These are phyloP conservation scores for Astragalus membranaceus DNA, from an alignment of 306 rosid genomes.

Conservation along the genomic window DNA sequence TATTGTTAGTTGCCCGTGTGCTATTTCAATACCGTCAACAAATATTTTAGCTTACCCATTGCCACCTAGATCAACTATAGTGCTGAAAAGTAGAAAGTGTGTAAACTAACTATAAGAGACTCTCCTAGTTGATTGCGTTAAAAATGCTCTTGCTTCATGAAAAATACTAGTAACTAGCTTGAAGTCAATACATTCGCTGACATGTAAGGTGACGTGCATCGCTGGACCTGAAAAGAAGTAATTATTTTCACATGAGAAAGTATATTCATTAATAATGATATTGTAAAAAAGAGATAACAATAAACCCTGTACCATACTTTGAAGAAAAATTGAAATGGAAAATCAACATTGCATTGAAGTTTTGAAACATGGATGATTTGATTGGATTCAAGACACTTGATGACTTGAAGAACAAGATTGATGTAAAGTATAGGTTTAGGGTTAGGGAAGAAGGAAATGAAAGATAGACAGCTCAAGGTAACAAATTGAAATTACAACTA, in stretches of 20 bases:
- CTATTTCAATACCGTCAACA: too few species aligned
- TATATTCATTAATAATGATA: too few species aligned
- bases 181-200: constrained; percentile 44
- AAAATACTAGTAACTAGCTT: constrained; percentile 22
- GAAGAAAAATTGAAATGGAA: not conserved
- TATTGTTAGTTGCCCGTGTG: too few species aligned
- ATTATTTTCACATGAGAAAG: too few species aligned
- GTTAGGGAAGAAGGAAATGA: not conserved
- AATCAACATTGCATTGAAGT: not conserved
- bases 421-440: not conserved
- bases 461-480: not conserved
- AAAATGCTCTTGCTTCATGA: not conserved
- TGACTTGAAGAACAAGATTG: not conserved
- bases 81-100: too few species aligned
- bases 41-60: too few species aligned
- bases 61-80: too few species aligned
- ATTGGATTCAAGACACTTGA: not conserved
- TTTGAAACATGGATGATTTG: not conserved
- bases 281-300: not conserved
- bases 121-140: too few species aligned
- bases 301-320: not conserved
- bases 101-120: too few species aligned
- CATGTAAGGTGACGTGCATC: constrained; percentile 72
- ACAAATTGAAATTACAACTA: not conserved
- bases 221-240: constrained; percentile 53